These are phyloP conservation scores for Clathrus columnatus DNA, from an alignment of 768 basidiomycete genomes.

Conservation along the genomic window DNA sequence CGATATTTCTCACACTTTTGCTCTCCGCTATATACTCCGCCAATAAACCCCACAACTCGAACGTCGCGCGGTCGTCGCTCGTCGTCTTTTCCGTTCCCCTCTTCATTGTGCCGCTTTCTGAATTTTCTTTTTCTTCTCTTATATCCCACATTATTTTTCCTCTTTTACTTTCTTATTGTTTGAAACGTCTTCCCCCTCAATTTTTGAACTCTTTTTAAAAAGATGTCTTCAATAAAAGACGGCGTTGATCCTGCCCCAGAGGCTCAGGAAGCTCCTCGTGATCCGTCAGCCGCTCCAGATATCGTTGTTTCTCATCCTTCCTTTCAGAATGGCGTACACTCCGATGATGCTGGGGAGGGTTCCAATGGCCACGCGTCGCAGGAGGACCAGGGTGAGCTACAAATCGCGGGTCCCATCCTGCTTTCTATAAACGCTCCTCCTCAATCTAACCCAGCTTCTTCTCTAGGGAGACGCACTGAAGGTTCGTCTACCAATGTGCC, in stretches of 20 bases:
- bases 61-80: not conserved
- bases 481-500: not conserved
- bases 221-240: too few relatives aligned
- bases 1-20: not conserved
- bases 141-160: not conserved
- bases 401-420: not conserved
- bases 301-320: not conserved
- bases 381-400: conserved; percentile 2
- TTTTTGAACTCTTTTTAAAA: too few relatives aligned
- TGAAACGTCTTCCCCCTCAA: too few relatives aligned
- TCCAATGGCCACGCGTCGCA: conserved; percentile 2
- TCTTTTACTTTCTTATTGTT: not conserved
- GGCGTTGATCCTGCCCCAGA: too few relatives aligned
- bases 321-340: not conserved
- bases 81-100: conserved; percentile 1
- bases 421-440: conserved; percentile 2
- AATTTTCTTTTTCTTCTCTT: not conserved
- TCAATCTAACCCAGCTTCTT: conserved; percentile 4
- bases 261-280: not conserved
- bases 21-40: conserved; percentile 2
- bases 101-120: not conserved
- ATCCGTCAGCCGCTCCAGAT: not conserved
- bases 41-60: not conserved
- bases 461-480: conserved; percentile 2
- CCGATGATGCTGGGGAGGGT: not conserved